Evolutionary conservation across 495 filamentous ascomycete genomes (phyloP).

Genomic region (Podospora conica): DNA sequence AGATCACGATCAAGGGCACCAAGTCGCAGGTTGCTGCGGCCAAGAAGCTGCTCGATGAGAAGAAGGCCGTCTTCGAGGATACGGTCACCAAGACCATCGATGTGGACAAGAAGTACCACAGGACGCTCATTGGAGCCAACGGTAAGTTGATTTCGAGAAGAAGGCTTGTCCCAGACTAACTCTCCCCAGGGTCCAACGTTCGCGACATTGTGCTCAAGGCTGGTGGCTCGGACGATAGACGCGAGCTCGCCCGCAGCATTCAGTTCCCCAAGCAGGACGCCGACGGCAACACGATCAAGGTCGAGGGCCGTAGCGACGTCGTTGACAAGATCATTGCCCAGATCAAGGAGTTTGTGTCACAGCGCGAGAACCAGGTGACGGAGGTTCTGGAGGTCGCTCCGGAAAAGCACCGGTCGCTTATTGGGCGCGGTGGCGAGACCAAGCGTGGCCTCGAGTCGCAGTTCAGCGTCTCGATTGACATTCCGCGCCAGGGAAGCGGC

Average conservation of each 20-base stretch:
- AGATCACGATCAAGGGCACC: constrained; percentile 85
- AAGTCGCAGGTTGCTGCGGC: constrained; percentile 84
- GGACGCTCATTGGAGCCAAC: constrained; percentile 77
- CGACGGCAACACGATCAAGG: constrained; percentile 75
- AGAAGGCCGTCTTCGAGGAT: constrained; percentile 76
- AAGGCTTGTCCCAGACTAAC: constrained; percentile 28
- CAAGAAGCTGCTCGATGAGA: constrained; percentile 80
- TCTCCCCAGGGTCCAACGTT: constrained; percentile 66
- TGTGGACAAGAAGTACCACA: constrained; percentile 85
- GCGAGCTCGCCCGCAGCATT: constrained; percentile 74
- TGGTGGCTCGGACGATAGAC: constrained; percentile 78
- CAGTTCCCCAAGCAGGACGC: constrained; percentile 79
- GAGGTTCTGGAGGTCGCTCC: constrained; percentile 72
- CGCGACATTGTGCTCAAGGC: constrained; percentile 80
- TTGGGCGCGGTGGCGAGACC: constrained; percentile 84
- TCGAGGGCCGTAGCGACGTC: constrained; percentile 74
- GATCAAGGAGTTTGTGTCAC: constrained; percentile 69
- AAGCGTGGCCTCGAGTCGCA: constrained; percentile 79
- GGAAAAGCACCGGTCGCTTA: constrained; percentile 83
- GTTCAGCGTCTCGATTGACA: constrained; percentile 83
- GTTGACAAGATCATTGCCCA: constrained; percentile 83
- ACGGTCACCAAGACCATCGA: constrained; percentile 76
- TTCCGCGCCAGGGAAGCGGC: constrained; percentile 66
- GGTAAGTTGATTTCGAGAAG: constrained; percentile 50
- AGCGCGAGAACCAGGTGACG: constrained; percentile 71